Base-by-base conservation (phyloP, 2,329 filamentous ascomycete species). In the Sclerotinia sclerotiorum region DNA sequence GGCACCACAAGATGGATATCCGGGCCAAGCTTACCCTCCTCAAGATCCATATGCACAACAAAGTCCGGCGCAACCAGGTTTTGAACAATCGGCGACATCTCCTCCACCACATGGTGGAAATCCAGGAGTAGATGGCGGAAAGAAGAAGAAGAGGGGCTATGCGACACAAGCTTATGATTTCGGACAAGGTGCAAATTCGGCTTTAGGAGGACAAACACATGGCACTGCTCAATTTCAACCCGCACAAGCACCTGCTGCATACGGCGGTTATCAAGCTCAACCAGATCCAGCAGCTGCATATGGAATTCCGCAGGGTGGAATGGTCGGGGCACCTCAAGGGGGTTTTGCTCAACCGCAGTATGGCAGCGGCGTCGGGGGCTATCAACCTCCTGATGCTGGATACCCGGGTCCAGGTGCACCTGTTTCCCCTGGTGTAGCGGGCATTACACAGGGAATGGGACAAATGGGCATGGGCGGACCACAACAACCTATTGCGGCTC, bases 81-180 rank as follows among this genome's bases (percentile, higher is more conserved):
- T 73, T 64, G 75, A 60, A 32, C 68, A 70, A 52, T 21, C 46
- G 7, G 48, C 69, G 42, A 69, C 71, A 29, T 73, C 77, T 44
- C 70, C 76, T 51, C 70, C 76, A 55, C 74, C 78, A 69, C 72
- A 72, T 65, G 67, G 73, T 63, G 72, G 77, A 61, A 78, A 78
- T 49, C 74, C 71, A 55, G 77, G 79, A 55, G 83, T 83, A 55
- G 82, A 82, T 58, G 84, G 73, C 24, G 76, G 82, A 71, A 89
- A 86, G 79, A 93, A 93, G 83, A 97, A 97, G 87, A 97, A 97
- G 86, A 87, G 93, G 83, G 90, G 91, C 68, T 98, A 98, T 82
- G 95, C 95, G 67, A 92, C 92, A 68, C 91, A 96, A 80, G 94
- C 94, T 57, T 99, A 97, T 80, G 94, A 97, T 69, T 95, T 98